Evolutionary conservation across 192 early-diverging fungal genomes (phyloP).

Genomic region (Chytriomyces confervae): DNA sequence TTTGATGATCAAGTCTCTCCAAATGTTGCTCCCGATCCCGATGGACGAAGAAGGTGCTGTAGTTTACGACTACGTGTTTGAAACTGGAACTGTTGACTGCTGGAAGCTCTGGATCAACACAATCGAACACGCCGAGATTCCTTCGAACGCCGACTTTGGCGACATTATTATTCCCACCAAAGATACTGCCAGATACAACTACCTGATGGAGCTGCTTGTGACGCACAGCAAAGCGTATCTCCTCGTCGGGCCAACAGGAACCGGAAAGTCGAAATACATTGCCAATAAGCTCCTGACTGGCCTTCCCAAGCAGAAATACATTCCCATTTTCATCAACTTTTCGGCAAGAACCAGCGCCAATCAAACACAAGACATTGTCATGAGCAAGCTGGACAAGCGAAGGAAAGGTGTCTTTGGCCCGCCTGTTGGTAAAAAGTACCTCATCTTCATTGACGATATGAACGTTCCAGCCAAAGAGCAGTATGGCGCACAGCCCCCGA

Average conservation of each 20-base stretch:
- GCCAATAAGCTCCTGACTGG: slow-evolving; percentile 59
- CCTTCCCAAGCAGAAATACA: slow-evolving; percentile 55
- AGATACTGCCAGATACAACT: slow-evolving; percentile 67
- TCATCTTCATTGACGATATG: slow-evolving; percentile 68
- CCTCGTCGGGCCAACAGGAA: slow-evolving; percentile 66
- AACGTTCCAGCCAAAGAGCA: slow-evolving; percentile 70
- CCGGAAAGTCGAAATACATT: slow-evolving; percentile 70
- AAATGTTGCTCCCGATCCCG: slow-evolving; percentile 45
- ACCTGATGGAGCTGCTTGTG: slow-evolving; percentile 64
- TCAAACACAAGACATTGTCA: slow-evolving; percentile 66
- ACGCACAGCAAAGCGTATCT: slow-evolving; percentile 56
- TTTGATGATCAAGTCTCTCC: slow-evolving; percentile 14
- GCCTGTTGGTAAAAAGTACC: slow-evolving; percentile 56
- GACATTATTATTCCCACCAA: slow-evolving; percentile 69
- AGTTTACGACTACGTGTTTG: slow-evolving; percentile 62
- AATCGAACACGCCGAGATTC: slow-evolving; percentile 51
- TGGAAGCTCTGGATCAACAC: slow-evolving; percentile 65
- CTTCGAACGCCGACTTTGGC: slow-evolving; percentile 59
- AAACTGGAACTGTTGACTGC: slow-evolving; percentile 41
- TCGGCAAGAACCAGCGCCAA: slow-evolving; percentile 63
- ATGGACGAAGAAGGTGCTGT: slow-evolving; percentile 39
- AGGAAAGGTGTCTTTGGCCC: slow-evolving; percentile 67
- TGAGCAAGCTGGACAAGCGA: slow-evolving; percentile 68
- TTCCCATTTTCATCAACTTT: slow-evolving; percentile 67
- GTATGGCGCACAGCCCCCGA: slow-evolving; percentile 68